These are phyloP conservation scores for Cyclostephanos invisitatus DNA, from an alignment of 108 stramenopile genomes.

Conservation along the genomic window DNA sequence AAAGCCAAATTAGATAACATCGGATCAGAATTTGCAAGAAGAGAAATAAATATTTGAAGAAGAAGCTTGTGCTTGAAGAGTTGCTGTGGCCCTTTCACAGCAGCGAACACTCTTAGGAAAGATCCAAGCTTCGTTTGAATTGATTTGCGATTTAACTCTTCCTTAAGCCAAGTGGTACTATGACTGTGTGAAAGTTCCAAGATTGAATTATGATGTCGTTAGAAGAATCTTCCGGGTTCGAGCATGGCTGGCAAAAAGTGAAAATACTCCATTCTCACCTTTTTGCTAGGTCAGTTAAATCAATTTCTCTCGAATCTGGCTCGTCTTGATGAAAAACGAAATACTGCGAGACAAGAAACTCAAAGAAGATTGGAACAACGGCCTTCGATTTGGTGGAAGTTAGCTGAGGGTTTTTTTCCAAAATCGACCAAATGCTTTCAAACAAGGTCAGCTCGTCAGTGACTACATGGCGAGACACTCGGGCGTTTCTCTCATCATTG, in stretches of 20 bases:
- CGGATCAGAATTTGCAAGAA: conserved; percentile 69
- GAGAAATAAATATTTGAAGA: conserved; percentile 53
- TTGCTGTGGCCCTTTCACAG: conserved; percentile 79
- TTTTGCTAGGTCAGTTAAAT: conserved; percentile 36
- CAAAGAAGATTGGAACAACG: conserved; percentile 79
- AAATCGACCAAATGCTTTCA: conserved; percentile 66
- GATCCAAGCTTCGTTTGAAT: conserved; percentile 58
- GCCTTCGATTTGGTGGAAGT: conserved; percentile 69
- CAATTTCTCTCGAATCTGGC: conserved; percentile 68
- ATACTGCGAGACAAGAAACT: conserved; percentile 75
- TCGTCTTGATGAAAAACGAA: conserved; percentile 70
- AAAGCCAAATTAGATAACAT: conserved; percentile 63
- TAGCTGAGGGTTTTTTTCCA: conserved; percentile 58
- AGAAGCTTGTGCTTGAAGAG: conserved; percentile 66
- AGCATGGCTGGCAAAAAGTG: background rate
- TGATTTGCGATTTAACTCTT: conserved; percentile 41
- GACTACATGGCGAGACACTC: conserved; percentile 53
- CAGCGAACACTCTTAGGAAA: conserved; percentile 77
- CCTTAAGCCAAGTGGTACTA: conserved; percentile 33
- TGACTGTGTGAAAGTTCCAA: background rate
- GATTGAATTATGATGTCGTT: background rate
- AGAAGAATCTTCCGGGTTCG: no score
- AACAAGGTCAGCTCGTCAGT: conserved; percentile 62
- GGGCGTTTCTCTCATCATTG: conserved; percentile 33
- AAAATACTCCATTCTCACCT: conserved; percentile 18